These are phyloP conservation scores for Auriscalpium vulgare DNA, from an alignment of 768 basidiomycete species.

Conservation along the genomic window DNA sequence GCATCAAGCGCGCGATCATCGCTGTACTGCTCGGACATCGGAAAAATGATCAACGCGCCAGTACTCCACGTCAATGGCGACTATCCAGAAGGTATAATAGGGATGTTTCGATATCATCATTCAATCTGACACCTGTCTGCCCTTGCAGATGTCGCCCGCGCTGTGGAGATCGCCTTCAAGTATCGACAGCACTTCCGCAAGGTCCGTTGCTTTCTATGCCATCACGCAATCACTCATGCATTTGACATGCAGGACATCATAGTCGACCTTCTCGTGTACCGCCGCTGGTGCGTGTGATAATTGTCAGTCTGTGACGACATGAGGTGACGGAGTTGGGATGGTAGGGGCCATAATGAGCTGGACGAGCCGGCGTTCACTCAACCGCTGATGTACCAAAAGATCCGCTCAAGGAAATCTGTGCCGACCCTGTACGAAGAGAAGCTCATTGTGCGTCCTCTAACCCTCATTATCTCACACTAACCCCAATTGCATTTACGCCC, in stretches of 20 bases:
- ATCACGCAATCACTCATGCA: background rate
- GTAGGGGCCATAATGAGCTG: conserved; percentile 82
- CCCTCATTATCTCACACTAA: background rate
- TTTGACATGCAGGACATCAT: conserved; percentile 55
- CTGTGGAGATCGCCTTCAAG: conserved; percentile 81
- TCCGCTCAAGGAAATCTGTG: conserved; percentile 67
- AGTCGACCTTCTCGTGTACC: conserved; percentile 83
- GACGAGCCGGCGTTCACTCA: conserved; percentile 84
- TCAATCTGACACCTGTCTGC: background rate
- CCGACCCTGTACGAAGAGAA: conserved; percentile 78
- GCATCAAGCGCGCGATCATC: conserved; percentile 79
- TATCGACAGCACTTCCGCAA: conserved; percentile 85
- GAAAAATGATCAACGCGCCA: conserved; percentile 86
- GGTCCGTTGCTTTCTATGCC: conserved; percentile 22
- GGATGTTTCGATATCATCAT: background rate
- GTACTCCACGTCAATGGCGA: conserved; percentile 91
- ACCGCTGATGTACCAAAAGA: conserved; percentile 87
- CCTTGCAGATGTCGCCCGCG: conserved; percentile 65
- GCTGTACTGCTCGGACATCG: conserved; percentile 80
- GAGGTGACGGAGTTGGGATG: too few species aligned
- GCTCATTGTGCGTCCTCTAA: conserved; percentile 46
- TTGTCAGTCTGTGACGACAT: background rate
- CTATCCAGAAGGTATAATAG: conserved; percentile 60
- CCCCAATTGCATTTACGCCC: background rate
- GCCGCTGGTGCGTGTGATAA: conserved; percentile 53